A percentile compares a stretch with the other conserved stretches of the same genome.
Conservation (phyloP, 164 flowering plant species). For the Dillenia turbinata region DNA sequence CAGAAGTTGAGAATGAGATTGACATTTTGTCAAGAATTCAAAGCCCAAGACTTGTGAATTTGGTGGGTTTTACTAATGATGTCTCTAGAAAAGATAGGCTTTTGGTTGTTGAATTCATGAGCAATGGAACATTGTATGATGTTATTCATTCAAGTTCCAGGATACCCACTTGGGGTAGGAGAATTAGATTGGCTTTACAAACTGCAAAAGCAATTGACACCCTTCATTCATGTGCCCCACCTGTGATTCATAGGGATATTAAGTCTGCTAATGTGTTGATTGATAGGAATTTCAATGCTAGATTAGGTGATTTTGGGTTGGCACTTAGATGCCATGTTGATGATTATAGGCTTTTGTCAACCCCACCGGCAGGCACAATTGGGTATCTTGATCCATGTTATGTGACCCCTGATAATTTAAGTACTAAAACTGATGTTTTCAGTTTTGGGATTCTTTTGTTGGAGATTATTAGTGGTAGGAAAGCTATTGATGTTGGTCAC, state of each 20-base stretch:
- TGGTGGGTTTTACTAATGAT: constrained; percentile 63
- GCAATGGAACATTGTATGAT: constrained; percentile 82
- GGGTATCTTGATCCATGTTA: constrained; percentile 92
- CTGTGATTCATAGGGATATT: constrained; percentile 85
- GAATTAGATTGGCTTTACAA: constrained; percentile 74
- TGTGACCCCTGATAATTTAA: constrained; percentile 81
- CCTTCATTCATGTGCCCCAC: constrained; percentile 64
- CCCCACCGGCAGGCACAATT: constrained; percentile 92
- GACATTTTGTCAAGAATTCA: constrained; percentile 67
- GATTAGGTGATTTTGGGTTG: constrained; percentile 86
- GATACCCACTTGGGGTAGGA: constrained; percentile 65
- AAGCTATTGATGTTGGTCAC: constrained; percentile 78
- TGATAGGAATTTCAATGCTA: constrained; percentile 68
- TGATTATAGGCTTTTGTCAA: constrained; percentile 55
- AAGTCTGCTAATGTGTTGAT: constrained; percentile 84
- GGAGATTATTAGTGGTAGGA: constrained; percentile 90
- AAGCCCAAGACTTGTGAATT: constrained; percentile 74
- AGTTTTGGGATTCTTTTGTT: constrained; percentile 89
- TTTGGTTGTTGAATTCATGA: constrained; percentile 87
- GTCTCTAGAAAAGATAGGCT: constrained; percentile 33
- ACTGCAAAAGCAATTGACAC: constrained; percentile 68
- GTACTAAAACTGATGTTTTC: constrained; percentile 87
- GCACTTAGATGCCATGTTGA: constrained; percentile 62
- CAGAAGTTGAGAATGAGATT: constrained; percentile 74
- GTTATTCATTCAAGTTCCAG: constrained; percentile 48